These are phyloP conservation scores for Tardiomyces blankii DNA, from an alignment of 1,139 yeast species.

Conservation along the genomic window DNA sequence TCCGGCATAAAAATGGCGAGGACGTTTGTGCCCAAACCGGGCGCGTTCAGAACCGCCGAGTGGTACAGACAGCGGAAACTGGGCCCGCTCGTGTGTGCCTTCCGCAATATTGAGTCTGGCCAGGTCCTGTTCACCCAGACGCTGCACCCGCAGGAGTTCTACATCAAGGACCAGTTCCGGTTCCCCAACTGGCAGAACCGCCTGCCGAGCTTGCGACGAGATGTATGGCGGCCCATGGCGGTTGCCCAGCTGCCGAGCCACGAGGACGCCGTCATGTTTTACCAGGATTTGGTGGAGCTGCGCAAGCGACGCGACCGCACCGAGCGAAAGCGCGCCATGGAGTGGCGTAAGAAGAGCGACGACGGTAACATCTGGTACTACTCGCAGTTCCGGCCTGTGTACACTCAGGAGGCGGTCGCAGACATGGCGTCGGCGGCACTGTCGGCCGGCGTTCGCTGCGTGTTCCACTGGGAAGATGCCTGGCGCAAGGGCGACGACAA, in stretches of 20 bases:
- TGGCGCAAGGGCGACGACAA: slow-evolving; percentile 77
- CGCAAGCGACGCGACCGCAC: slow-evolving; percentile 60
- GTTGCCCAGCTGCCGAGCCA: slow-evolving; percentile 61
- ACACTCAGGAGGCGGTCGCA: slow-evolving; percentile 85
- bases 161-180: slow-evolving; percentile 50
- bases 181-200: slow-evolving; percentile 89
- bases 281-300: slow-evolving; percentile 61
- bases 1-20: background rate
- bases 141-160: slow-evolving; percentile 48
- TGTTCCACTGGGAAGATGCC: slow-evolving; percentile 66
- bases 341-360: slow-evolving; percentile 58
- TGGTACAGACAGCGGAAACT: background rate
- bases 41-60: background rate
- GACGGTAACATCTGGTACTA: slow-evolving; percentile 75
- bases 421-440: slow-evolving; percentile 67
- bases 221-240: slow-evolving; percentile 86
- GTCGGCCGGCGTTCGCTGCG: slow-evolving; percentile 30
- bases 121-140: slow-evolving; percentile 85
- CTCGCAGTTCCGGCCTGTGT: slow-evolving; percentile 83
- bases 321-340: slow-evolving; percentile 48
- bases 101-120: slow-evolving; percentile 78
- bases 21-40: background rate
- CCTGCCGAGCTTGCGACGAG: slow-evolving; percentile 64
- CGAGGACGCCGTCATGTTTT: slow-evolving; percentile 62
- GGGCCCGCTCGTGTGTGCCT: slow-evolving; percentile 76